Base-by-base conservation (phyloP, 2,329 filamentous ascomycete genomes). In the Hypoxylon sp. region DNA sequence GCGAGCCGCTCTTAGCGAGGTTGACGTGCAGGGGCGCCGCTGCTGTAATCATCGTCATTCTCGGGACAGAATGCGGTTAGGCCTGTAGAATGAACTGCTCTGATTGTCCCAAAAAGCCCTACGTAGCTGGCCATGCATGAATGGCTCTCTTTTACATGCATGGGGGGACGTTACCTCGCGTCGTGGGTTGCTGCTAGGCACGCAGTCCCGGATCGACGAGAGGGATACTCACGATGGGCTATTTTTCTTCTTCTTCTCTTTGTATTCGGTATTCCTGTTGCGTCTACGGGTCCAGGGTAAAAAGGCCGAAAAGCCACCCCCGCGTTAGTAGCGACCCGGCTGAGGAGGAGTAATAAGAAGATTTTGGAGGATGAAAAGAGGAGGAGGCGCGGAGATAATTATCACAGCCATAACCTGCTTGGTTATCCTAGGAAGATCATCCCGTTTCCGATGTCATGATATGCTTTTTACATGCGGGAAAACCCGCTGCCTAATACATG, bases 1-100 rank as follows among this genome's bases (percentile, higher is more conserved):
- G 51, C 48, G 47, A 61, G 59, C 59, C 59, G 59, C 59, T 46
- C 31, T 59, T 59, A 57, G 59, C 59, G 59, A 61, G 52, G 41
- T 51, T 52, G 50, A 61, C 44, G 52, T 48, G 55, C 59, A 57
- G 52, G 37, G 51, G 35, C 32, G 44, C 27, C 20, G 31, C 35
- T 52, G 36, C 55, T 38, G 51, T 51, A 54, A 47, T 23, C 37
- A 54, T 57, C 50, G 52, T 55, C 55, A 59, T 55, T 20, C 26
- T 43, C 23, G 38, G 38, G 40, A 38, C 34, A 41, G 40, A 38
- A 48, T 50, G 51, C 49, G 50, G 57, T 47, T 55, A 45, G 54
- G 35, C 44, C 40, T 54, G 45, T 21, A 37, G 50, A 52, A 51
- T 49, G 32, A 50, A 30, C 31, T 27, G 12, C 41, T 42, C 40